phyloP scores from a whole-genome alignment of 1,284 basidiomycete species.

The Afroboletus lepidellus region DNA sequence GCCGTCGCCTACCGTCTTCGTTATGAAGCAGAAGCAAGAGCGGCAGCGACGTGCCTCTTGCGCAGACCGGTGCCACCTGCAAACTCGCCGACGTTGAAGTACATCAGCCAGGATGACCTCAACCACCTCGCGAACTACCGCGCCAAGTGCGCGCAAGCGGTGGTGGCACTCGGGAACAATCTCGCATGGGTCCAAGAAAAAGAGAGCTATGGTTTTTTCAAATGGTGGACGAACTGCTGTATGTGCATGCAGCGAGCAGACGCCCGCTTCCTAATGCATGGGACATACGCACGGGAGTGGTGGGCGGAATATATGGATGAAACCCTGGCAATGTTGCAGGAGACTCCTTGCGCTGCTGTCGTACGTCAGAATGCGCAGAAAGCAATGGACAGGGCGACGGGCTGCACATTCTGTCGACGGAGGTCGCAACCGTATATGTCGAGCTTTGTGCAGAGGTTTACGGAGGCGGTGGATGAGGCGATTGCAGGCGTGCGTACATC shows the following conservation, averaged over 20 bases:
- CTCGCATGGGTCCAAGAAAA: constrained; percentile 29
- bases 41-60: constrained; percentile 23
- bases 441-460: constrained; percentile 25
- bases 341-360: constrained; percentile 26
- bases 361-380: constrained; percentile 21
- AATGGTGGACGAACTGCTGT: constrained; percentile 31
- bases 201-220: constrained; percentile 25
- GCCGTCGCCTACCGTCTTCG: constrained; percentile 34
- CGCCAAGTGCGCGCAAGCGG: constrained; percentile 19
- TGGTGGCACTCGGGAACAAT: constrained; percentile 21
- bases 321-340: constrained; percentile 17
- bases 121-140: constrained; percentile 24
- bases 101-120: constrained; percentile 15
- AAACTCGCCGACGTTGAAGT: neutral
- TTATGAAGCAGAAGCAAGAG: constrained; percentile 26
- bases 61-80: constrained; percentile 9
- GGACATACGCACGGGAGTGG: constrained; percentile 31
- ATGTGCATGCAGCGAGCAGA: constrained; percentile 23
- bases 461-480: constrained; percentile 20
- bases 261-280: constrained; percentile 25
- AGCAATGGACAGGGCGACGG: constrained; percentile 19
- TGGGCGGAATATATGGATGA: constrained; percentile 34
- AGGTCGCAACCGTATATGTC: constrained; percentile 19
- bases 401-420: constrained; percentile 24
- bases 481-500: constrained; percentile 21